Percentiles rank a stretch among this genome's conserved stretches.
Conservation (phyloP, 1,139 yeast species). For the Kodamaea anthophila region DNA sequence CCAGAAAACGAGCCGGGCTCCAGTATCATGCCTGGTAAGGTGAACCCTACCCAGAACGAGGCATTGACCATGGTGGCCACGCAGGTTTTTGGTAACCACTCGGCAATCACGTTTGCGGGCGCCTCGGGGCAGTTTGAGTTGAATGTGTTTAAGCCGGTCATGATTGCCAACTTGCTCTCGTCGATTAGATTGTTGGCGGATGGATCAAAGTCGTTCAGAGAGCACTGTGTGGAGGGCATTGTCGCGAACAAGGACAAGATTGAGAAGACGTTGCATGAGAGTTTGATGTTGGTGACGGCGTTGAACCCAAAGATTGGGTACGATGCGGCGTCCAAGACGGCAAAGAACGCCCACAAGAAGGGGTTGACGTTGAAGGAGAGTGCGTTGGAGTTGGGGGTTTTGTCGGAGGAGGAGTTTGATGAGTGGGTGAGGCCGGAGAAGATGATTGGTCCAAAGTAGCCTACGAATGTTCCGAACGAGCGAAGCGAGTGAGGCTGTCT, state of each 20-base stretch:
- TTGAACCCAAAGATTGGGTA: slow-evolving; percentile 98
- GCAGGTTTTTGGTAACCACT: slow-evolving; percentile 95
- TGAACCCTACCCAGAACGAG: slow-evolving; percentile 98
- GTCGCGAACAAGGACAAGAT: slow-evolving; percentile 84
- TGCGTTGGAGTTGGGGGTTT: slow-evolving; percentile 83
- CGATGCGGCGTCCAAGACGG: slow-evolving; percentile 94
- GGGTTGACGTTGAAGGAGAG: slow-evolving; percentile 93
- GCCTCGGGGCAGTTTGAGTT: slow-evolving; percentile 98
- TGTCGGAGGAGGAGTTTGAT: slow-evolving; percentile 80
- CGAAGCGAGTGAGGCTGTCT: too few relatives aligned
- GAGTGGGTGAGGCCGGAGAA: slow-evolving; percentile 97
- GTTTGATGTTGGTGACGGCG: slow-evolving; percentile 97
- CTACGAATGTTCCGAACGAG: too few relatives aligned
- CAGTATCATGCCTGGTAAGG: slow-evolving; percentile 99
- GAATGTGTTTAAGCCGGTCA: slow-evolving; percentile 95
- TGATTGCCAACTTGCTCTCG: slow-evolving; percentile 83
- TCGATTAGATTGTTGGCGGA: slow-evolving; percentile 87
- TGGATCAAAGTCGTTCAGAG: slow-evolving; percentile 82
- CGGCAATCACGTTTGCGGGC: slow-evolving; percentile 93
- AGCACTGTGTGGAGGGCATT: slow-evolving; percentile 93
- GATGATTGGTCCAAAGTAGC: slow-evolving; percentile 84
- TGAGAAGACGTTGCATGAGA: slow-evolving; percentile 80
- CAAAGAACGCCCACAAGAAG: slow-evolving; percentile 97
- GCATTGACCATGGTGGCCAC: slow-evolving; percentile 97
- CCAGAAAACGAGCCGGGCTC: slow-evolving; percentile 99